Base-by-base conservation (phyloP, 2,329 filamentous ascomycete genomes). In the Blastomyces silverae region DNA sequence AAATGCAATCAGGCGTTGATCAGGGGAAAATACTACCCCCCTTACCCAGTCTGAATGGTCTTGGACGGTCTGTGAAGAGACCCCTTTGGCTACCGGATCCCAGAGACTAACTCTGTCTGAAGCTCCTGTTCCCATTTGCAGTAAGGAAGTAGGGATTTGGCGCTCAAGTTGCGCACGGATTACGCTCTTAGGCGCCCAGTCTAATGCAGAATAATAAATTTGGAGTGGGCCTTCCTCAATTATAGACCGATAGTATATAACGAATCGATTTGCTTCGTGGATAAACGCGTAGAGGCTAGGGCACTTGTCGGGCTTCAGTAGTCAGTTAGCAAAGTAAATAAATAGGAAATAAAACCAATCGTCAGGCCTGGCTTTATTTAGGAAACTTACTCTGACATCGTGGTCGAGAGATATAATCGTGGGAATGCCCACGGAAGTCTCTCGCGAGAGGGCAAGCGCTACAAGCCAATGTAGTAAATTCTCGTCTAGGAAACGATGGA, bases 381-480 rank as follows among this genome's bases (percentile, higher is more conserved):
- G 28, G 52, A 25, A 55, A 55, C 52, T 28, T 55, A 55, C 25
- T 55, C 28, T 55, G 17, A 55, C 52, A 25, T 55, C 52, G 25
- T 55, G 52, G 52, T 34, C 52, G 6, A 55, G 25, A 17, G 52
- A 55, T 15, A 55, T 55, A 34, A 55, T 55, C 15, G 52, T 34
- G 34, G 28, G 52, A 55, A 55, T 55, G 15, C 52, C 52, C 3
- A 55, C 52, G 3, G 52, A 55, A 55, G 7, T 28, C 20, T 25
- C 25, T 25, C 52, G 22, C 52, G 34, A 34, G 11, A 55, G 6
- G 1, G 25, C 52, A 34, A 55, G 52, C 63, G 42, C 46, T 5
- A 28, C 57, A 42, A 60, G 57, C 34, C 57, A 69, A 64, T 57
- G 56, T 6, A 60, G 31, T n/a, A 60, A 42, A 60, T 60, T 60